Base-by-base conservation (phyloP, 1,284 basidiomycete genomes). In the Heimioporus punctisporus region DNA sequence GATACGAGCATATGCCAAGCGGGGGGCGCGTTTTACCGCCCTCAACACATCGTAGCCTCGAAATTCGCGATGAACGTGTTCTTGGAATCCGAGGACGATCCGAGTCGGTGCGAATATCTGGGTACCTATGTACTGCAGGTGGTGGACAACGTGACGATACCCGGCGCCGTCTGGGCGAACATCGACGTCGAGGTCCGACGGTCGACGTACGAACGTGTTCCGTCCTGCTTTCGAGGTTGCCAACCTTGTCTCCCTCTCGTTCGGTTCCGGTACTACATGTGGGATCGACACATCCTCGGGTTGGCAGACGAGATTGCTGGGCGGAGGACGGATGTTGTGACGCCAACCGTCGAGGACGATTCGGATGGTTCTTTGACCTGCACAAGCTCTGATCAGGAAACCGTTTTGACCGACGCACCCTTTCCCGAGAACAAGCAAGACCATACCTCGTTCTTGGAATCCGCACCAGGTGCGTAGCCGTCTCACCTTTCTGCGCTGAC, bases 21-120 rank as follows among this genome's bases (percentile, higher is more conserved):
- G 19, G 63, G 58, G 2, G 50, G 1, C 5, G 56, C 57, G 2
- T 1, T 39, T 2, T 64, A 68, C 31, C 17, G 27, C 34, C 55
- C 62, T 15, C 58, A 67, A 42, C 56, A 64, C 14, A 46, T 60
- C 26, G 54, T 59, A 11, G 61, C 60, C 17, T 58, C 62, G 24
- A 39, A 48, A 5, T 67, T 67, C 17, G 65, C 66, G n/a, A 56
- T 70, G 4, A 71, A 71, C 40, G 44, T 68, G 1, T 68, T 71
- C 24, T 14, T 68, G 17, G 59, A 71, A 48, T 0, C 44, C 2
- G 37, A 45, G 7, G 34, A 49, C 26, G 1, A 46, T 42, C 3
- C 15, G 1, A 17, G 50, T 17, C 8, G 10, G 2, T 55, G 58
- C 47, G 39, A 65, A 41, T 71, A 71, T 34, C 8, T 65, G 27